Evolutionary conservation across 78 protist genomes (phyloP).

Genomic region (Polysphondylium violaceum): DNA sequence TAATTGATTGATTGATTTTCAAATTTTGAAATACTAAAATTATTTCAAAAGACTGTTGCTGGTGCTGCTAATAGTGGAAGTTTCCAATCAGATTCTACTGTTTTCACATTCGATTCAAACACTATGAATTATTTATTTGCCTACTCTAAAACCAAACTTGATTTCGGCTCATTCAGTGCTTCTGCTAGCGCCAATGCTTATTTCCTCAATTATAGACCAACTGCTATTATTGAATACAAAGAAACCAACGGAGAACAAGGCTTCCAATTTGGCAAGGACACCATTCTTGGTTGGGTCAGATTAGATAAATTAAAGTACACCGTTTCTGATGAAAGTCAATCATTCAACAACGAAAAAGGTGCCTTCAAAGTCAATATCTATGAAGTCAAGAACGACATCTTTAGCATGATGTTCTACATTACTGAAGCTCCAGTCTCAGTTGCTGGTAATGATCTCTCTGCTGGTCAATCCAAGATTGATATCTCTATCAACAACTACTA

Average conservation of each 20-base stretch:
- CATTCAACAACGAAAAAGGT: background rate
- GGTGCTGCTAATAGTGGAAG: too few species aligned
- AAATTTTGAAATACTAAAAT: too few species aligned
- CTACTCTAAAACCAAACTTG: too few species aligned
- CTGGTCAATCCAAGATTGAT: constrained; percentile 57
- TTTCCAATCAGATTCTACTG: too few species aligned
- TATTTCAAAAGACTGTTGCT: too few species aligned
- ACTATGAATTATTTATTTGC: too few species aligned
- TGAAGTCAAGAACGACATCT: background rate
- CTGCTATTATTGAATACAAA: constrained; percentile 30
- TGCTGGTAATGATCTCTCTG: background rate
- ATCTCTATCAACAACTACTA: constrained; percentile 25
- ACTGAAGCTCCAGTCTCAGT: constrained; percentile 19
- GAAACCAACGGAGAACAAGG: constrained; percentile 37
- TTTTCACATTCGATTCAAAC: too few species aligned
- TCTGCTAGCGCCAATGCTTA: background rate
- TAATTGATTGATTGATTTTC: too few species aligned
- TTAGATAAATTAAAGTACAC: background rate
- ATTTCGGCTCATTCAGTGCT: background rate
- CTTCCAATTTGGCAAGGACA: constrained; percentile 37
- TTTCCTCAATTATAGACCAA: constrained; percentile 24
- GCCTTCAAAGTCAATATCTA: constrained; percentile 7
- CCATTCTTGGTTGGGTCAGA: constrained; percentile 24
- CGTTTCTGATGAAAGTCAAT: background rate
- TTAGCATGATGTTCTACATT: constrained; percentile 12